A percentile compares a stretch with the other conserved stretches of the same genome.
These are phyloP conservation scores for Phytophthora foliorum DNA, from an alignment of 352 stramenopile genomes.

Conservation along the genomic window DNA sequence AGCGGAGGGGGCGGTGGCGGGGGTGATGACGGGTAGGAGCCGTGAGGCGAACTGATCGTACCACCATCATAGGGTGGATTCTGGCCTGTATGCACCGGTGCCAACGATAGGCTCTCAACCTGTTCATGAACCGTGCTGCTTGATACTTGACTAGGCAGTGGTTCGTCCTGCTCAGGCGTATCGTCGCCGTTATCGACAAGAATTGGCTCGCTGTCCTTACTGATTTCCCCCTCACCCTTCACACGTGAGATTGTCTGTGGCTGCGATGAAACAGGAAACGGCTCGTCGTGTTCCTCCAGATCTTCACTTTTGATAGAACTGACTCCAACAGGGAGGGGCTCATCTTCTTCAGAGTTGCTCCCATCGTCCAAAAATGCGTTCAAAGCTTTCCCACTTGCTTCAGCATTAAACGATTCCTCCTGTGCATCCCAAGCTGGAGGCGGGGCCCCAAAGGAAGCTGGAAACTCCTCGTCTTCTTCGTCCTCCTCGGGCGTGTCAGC, in stretches of 20 bases:
- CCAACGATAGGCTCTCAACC: conserved; percentile 25
- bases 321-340: conserved; percentile 52
- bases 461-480: conserved; percentile 87
- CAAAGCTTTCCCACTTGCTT: conserved; percentile 73
- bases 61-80: conserved; percentile 9
- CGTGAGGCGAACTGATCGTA: conserved; percentile 22
- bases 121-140: conserved; percentile 16
- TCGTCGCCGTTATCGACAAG: conserved; percentile 37
- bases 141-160: conserved; percentile 37
- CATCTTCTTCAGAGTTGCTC: conserved; percentile 71
- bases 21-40: conserved; percentile 33
- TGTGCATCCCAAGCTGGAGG: conserved; percentile 40
- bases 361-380: conserved; percentile 80
- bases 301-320: conserved; percentile 29
- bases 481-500: conserved; percentile 47
- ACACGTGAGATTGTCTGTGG: conserved; percentile 3
- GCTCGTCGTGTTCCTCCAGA: conserved; percentile 42
- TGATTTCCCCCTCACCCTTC: neutral
- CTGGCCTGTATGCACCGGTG: conserved; percentile 3
- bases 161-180: conserved; percentile 73
- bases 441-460: conserved; percentile 51
- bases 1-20: conserved; percentile 59
- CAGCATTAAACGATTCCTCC: conserved; percentile 55
- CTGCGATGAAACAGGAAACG: conserved; percentile 29
- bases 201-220: conserved; percentile 28